Conservation (phyloP, 2,329 filamentous ascomycete genomes). For the Ilyonectria destructans region DNA sequence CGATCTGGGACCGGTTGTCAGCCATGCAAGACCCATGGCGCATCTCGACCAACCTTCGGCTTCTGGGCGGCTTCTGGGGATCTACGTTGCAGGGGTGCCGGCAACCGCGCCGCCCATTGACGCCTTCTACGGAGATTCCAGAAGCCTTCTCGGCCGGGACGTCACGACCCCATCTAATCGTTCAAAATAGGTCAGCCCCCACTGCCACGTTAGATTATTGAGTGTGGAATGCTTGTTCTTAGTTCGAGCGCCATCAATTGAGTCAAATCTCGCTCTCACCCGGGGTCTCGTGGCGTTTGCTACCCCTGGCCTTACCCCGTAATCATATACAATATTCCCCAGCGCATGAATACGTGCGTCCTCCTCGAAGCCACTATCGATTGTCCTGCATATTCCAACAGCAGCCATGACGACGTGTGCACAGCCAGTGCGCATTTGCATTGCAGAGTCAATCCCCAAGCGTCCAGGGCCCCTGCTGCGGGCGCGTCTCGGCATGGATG, state of each 20-base stretch:
- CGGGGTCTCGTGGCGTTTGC: not conserved
- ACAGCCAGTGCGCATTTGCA: not conserved
- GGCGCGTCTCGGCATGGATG: constrained; percentile 10
- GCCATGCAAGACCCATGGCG: constrained; percentile 25
- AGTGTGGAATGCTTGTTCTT: not conserved
- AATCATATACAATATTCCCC: not conserved
- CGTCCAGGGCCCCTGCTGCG: not conserved
- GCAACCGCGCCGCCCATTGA: constrained; percentile 5
- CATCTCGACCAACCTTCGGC: constrained; percentile 23
- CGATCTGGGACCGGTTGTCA: constrained; percentile 35
- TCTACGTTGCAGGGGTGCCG: constrained; percentile 45
- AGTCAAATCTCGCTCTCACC: constrained; percentile 8
- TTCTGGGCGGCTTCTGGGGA: constrained; percentile 43
- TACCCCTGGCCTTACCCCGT: too few species aligned
- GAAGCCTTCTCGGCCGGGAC: constrained; percentile 46
- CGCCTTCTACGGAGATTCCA: constrained; percentile 43
- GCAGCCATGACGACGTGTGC: constrained; percentile 1
- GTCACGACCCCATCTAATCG: constrained; percentile 23
- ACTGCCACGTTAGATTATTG: constrained; percentile 4
- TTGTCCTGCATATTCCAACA: constrained; percentile 3
- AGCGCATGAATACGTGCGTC: constrained; percentile 28
- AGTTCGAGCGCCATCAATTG: constrained; percentile 9
- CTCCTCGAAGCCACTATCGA: constrained; percentile 17
- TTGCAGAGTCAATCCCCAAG: not conserved
- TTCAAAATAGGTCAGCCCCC: constrained; percentile 28